Conservation (phyloP, 1,284 basidiomycete species). For the Sporisorium graminicola region DNA sequence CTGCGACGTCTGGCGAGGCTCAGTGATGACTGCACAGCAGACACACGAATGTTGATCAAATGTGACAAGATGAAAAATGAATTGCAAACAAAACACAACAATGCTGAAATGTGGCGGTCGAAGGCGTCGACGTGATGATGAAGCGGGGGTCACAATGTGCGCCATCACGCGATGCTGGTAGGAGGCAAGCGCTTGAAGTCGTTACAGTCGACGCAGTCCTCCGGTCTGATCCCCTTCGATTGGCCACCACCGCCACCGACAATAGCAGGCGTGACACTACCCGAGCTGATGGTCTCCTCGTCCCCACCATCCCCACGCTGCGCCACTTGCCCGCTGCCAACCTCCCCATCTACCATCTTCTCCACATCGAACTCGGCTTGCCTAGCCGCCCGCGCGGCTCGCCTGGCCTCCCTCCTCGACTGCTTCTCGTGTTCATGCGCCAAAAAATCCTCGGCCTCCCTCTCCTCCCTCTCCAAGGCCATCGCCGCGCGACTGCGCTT, state of each 20-base stretch:
- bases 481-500: conserved; percentile 45
- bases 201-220: conserved; percentile 38
- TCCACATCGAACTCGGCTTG: conserved; percentile 23
- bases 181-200: conserved; percentile 32
- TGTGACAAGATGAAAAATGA: background rate
- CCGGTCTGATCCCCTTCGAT: background rate
- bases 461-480: conserved; percentile 51
- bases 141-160: background rate
- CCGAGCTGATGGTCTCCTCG: conserved; percentile 13
- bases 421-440: conserved; percentile 27
- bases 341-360: conserved; percentile 17
- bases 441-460: conserved; percentile 31
- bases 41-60: background rate
- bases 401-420: conserved; percentile 27
- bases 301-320: background rate
- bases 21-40: background rate
- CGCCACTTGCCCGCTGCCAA: background rate
- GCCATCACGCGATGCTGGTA: conserved; percentile 39
- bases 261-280: conserved; percentile 21
- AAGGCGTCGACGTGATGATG: background rate
- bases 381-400: conserved; percentile 16
- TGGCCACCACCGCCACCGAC: background rate
- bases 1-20: background rate
- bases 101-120: background rate
- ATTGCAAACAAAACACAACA: background rate